Percentiles rank a stretch among this genome's conserved stretches.
phyloP scores from a whole-genome alignment of 169 alveolate genomes.

The Theileria parva region DNA sequence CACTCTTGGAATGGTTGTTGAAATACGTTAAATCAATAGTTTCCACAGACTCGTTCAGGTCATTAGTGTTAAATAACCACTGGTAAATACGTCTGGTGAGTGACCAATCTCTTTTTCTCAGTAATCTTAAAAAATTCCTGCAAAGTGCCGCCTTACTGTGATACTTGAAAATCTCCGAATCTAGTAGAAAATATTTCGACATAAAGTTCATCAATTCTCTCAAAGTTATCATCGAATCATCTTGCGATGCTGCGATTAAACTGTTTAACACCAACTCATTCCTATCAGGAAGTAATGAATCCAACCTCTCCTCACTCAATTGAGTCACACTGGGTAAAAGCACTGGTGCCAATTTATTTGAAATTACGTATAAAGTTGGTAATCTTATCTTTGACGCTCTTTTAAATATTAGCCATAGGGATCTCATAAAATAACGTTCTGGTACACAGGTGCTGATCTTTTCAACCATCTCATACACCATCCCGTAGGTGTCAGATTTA shows the following conservation, averaged over 20 bases:
- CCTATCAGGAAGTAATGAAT: constrained; percentile 75
- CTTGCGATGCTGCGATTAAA: constrained; percentile 77
- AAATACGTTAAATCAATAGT: constrained; percentile 50
- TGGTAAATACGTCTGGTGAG: constrained; percentile 62
- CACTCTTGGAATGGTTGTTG: constrained; percentile 55
- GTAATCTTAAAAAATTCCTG: constrained; percentile 42
- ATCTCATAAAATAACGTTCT: constrained; percentile 79
- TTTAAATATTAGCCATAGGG: constrained; percentile 78
- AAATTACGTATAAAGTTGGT: constrained; percentile 77
- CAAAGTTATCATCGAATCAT: constrained; percentile 72
- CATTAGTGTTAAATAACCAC: constrained; percentile 64
- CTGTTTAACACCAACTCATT: constrained; percentile 75
- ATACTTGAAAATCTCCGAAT: constrained; percentile 33
- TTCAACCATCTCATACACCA: constrained; percentile 68
- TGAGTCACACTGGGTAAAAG: constrained; percentile 68
- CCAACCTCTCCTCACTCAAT: constrained; percentile 67
- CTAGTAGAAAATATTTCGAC: constrained; percentile 76
- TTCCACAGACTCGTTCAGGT: constrained; percentile 46
- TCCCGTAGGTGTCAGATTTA: constrained; percentile 72
- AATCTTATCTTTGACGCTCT: constrained; percentile 77
- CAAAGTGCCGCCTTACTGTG: constrained; percentile 46
- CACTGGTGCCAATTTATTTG: constrained; percentile 71
- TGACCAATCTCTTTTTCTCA: constrained; percentile 65
- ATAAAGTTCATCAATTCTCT: constrained; percentile 77
- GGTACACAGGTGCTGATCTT: constrained; percentile 77